A percentile compares a stretch with the other conserved stretches of the same genome.
Evolutionary conservation across 352 stramenopile species (phyloP).

Genomic region (Phytophthora brassicae): DNA sequence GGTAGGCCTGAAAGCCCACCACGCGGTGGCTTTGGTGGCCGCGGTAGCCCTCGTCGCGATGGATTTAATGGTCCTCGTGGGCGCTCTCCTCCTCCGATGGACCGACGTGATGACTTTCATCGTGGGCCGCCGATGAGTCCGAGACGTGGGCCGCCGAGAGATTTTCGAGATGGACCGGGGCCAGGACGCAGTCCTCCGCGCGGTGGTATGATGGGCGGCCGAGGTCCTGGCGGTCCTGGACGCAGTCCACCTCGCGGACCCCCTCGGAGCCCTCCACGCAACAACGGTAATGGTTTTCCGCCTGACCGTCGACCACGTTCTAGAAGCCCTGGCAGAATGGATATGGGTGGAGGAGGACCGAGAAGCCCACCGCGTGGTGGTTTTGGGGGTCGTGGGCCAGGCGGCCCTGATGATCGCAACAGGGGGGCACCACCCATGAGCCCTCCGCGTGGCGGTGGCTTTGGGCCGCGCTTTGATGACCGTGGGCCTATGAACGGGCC

Average conservation of each 20-base stretch:
- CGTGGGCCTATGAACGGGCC: constrained; percentile 25
- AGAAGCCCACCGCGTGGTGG: constrained; percentile 22
- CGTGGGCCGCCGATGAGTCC: constrained; percentile 28
- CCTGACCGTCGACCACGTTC: constrained; percentile 12
- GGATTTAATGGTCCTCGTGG: constrained; percentile 18
- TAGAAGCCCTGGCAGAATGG: constrained; percentile 14
- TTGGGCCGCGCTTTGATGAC: constrained; percentile 36
- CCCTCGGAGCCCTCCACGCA: too few species aligned
- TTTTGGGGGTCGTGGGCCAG: constrained; percentile 25
- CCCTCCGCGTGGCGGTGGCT: constrained; percentile 33
- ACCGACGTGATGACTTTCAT: constrained; percentile 20
- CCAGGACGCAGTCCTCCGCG: constrained; percentile 30
- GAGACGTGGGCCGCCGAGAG: constrained; percentile 21
- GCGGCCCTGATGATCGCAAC: constrained; percentile 18
- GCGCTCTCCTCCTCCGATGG: constrained; percentile 24
- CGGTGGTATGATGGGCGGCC: constrained; percentile 23
- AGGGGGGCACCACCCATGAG: constrained; percentile 25
- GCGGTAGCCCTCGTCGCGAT: constrained; percentile 22
- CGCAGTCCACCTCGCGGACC: constrained; percentile 20
- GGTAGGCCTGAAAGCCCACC: constrained; percentile 1
- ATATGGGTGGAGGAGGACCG: not conserved
- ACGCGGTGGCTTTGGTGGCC: constrained; percentile 2
- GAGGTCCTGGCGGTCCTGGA: constrained; percentile 24
- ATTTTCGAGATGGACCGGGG: constrained; percentile 30
- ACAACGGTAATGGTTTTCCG: constrained; percentile 26